Evolutionary conservation across 2,329 filamentous ascomycete genomes (phyloP).

Genomic region (Alternaria brassicae): DNA sequence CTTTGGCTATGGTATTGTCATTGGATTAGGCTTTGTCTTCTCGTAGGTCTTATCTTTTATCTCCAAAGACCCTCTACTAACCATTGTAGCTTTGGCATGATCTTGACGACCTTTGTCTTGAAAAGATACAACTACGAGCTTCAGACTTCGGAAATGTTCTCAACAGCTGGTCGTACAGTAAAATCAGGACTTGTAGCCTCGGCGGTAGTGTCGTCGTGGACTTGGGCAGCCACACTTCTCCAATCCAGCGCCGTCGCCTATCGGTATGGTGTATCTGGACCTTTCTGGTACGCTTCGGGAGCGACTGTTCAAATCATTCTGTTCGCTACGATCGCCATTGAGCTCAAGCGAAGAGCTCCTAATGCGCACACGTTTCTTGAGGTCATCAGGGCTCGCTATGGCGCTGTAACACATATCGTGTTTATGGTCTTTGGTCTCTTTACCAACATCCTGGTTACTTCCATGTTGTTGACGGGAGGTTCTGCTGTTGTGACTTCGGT

Average conservation of each 20-base stretch:
- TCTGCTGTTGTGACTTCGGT: conserved; percentile 65
- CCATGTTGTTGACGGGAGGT: conserved; percentile 87
- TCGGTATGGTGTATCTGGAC: conserved; percentile 72
- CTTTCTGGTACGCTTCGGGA: conserved; percentile 70
- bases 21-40: conserved; percentile 77
- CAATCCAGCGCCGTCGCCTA: conserved; percentile 85
- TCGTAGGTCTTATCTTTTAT: conserved; percentile 53
- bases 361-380: conserved; percentile 88
- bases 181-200: conserved; percentile 88
- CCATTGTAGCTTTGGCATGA: conserved; percentile 67
- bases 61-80: conserved; percentile 16
- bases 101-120: conserved; percentile 73
- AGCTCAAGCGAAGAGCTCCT: conserved; percentile 83
- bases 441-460: conserved; percentile 83
- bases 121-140: conserved; percentile 76
- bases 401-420: conserved; percentile 72
- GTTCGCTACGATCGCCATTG: conserved; percentile 89
- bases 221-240: conserved; percentile 84
- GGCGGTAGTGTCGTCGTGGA: conserved; percentile 93
- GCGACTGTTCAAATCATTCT: conserved; percentile 69
- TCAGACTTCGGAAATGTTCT: conserved; percentile 93
- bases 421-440: conserved; percentile 84
- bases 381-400: conserved; percentile 82
- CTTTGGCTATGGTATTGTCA: conserved; percentile 78
- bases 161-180: conserved; percentile 83